A percentile compares a stretch with the other conserved stretches of the same genome.
Conservation (phyloP, 2,329 filamentous ascomycete species). For the Teratosphaeria epicoccoides region DNA sequence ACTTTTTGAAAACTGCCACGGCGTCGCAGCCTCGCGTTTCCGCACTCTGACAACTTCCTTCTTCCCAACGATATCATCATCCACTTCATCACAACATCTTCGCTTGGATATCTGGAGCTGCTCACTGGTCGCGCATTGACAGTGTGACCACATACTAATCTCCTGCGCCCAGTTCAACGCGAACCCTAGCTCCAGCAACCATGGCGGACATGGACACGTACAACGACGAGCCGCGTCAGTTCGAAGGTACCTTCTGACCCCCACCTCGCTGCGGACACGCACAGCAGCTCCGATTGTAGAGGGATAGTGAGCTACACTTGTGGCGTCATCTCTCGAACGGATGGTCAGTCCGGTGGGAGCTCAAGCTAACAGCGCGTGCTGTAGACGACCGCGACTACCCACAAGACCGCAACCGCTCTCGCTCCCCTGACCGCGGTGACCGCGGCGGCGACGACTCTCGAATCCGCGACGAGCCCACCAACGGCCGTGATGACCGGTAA, state of each 20-base stretch:
- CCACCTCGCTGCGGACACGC: neutral
- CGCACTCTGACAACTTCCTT: neutral
- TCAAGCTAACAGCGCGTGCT: conserved; percentile 2
- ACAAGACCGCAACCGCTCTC: conserved; percentile 52
- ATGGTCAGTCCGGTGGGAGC: neutral
- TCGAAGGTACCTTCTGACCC: conserved; percentile 47
- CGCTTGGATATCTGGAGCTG: neutral
- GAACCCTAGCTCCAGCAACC: neutral
- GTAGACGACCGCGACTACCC: conserved; percentile 50
- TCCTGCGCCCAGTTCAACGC: neutral
- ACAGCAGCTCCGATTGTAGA: neutral
- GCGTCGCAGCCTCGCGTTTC: neutral
- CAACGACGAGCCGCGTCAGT: conserved; percentile 54
- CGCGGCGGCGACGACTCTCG: conserved; percentile 34
- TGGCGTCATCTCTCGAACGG: neutral
- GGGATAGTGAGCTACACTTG: neutral
- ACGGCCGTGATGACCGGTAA: conserved; percentile 43
- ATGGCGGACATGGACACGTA: conserved; percentile 49
- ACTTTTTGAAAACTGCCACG: neutral
- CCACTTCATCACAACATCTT: neutral
- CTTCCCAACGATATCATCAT: neutral
- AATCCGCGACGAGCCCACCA: conserved; percentile 55
- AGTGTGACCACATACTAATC: neutral
- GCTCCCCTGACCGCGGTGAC: conserved; percentile 47
- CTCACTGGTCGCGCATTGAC: neutral